Evolutionary conservation across 208 protist genomes (phyloP).

Genomic region (Zelonia costaricensis): DNA sequence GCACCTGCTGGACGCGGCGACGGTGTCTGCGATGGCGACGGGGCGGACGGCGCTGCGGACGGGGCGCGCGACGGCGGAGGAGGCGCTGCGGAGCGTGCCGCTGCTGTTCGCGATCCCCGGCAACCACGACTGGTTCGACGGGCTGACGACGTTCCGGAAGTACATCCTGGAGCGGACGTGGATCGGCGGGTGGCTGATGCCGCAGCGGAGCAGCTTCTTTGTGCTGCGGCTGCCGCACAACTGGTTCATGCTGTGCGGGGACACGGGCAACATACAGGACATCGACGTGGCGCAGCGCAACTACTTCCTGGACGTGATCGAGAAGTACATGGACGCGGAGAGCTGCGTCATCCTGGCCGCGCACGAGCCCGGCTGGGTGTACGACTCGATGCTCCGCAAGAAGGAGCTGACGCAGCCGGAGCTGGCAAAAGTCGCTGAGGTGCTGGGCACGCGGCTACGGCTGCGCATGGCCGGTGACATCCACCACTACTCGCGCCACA

Average conservation of each 20-base stretch:
- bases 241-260: slow-evolving; percentile 86
- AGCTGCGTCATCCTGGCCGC: slow-evolving; percentile 67
- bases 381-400: slow-evolving; percentile 50
- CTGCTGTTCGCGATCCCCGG: slow-evolving; percentile 84
- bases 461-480: slow-evolving; percentile 74
- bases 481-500: slow-evolving; percentile 85
- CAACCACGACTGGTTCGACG: slow-evolving; percentile 92
- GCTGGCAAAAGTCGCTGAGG: slow-evolving; percentile 38
- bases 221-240: slow-evolving; percentile 73
- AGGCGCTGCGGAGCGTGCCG: slow-evolving; percentile 61
- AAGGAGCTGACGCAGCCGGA: slow-evolving; percentile 43
- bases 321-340: slow-evolving; percentile 68
- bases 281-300: slow-evolving; percentile 82
- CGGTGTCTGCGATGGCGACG: slow-evolving; percentile 34
- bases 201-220: slow-evolving; percentile 85
- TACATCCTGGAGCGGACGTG: slow-evolving; percentile 73
- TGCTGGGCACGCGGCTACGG: slow-evolving; percentile 58
- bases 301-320: slow-evolving; percentile 79
- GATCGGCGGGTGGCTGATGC: slow-evolving; percentile 88
- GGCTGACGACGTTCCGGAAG: slow-evolving; percentile 76
- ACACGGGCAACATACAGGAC: slow-evolving; percentile 75
- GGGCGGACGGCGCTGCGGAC: slow-evolving; percentile 29
- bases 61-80: slow-evolving; percentile 35
- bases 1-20: slow-evolving; percentile 48
- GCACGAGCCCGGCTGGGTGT: slow-evolving; percentile 80